These are phyloP conservation scores for Aphanomyces invadans DNA, from an alignment of 352 stramenopile species.

Conservation along the genomic window DNA sequence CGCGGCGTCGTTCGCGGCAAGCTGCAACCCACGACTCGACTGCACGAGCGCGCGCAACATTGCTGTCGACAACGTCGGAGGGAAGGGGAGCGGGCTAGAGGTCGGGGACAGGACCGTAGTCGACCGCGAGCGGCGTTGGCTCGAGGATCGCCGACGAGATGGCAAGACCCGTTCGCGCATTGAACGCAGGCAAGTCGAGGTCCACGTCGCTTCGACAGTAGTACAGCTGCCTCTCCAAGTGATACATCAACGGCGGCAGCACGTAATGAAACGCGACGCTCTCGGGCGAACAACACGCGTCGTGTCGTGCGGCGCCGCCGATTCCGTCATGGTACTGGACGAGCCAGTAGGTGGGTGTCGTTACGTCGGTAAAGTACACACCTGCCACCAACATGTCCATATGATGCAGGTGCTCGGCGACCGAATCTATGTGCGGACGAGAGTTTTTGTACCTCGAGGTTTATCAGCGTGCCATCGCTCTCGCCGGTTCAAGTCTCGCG, in stretches of 20 bases:
- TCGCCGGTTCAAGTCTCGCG: constrained; percentile 46
- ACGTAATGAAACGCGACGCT: constrained; percentile 75
- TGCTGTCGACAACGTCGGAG: neutral
- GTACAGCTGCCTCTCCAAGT: constrained; percentile 66
- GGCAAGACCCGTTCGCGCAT: neutral
- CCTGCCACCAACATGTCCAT: constrained; percentile 15
- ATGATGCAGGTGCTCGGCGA: too few relatives aligned
- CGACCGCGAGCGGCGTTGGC: neutral
- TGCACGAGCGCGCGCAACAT: too few relatives aligned
- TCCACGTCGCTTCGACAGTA: constrained; percentile 40
- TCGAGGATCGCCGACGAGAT: neutral
- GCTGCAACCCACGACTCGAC: too few relatives aligned
- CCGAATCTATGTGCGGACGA: too few relatives aligned
- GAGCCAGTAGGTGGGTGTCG: constrained; percentile 56
- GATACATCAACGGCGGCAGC: constrained; percentile 61
- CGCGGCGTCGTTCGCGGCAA: too few relatives aligned
- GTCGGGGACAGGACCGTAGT: constrained; percentile 8
- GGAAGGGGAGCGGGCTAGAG: neutral
- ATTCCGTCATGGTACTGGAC: constrained; percentile 64
- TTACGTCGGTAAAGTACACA: constrained; percentile 48
- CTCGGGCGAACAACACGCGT: constrained; percentile 48
- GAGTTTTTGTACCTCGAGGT: constrained; percentile 33
- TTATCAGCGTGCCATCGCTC: constrained; percentile 72
- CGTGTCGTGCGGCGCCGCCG: constrained; percentile 42
- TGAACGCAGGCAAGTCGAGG: constrained; percentile 4